Base-by-base conservation (phyloP, 495 filamentous ascomycete species). In the Alectoria sarmentosa region DNA sequence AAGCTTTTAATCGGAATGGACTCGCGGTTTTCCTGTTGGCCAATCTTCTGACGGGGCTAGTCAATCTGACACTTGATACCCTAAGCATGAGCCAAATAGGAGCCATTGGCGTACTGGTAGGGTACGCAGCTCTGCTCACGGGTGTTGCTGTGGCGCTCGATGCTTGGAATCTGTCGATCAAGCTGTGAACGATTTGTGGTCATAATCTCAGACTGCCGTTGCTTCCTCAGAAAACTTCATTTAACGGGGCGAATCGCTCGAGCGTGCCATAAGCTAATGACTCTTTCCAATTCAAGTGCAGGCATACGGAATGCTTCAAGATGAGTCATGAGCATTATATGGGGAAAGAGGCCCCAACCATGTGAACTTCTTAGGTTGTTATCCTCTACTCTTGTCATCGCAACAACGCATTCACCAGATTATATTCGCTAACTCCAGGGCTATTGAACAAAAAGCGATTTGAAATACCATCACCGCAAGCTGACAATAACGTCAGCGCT, bases 1-100 rank as follows among this genome's bases (percentile, higher is more conserved):
- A 84, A 44, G 89, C 91, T 1, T 95, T 89, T 72, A 99, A 99
- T 70, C 81, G 87, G 48, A 95, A 96, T 60, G 95, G 94, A 0
- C 76, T 99, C 28, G 85, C 86, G 0, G 75, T 98, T 3, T 99
- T 99, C 73, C 74, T 99, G 62, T 69, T 91, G 30, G 91, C 95
- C 6, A 99, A 98, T 71, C 74, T 98, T 26, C 73, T 96, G 60
- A 98, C 94, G 2, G 94, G 94, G 4, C 71, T 88, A 7, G 89
- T 97, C 48, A 98, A 99, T 72, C 74, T 99, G 75, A 88, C 84
- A 30, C 72, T 97, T 17, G 86, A 86, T 52, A 98, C 95, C 3
- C 73, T 97, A 70, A 81, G 91, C 71, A 80, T 88, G 41, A 79
- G 78, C 14, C 79, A 81, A 32, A 66, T 77, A 14, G 71, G 77